Base-by-base conservation (phyloP, 805 yeast species). In the Saturnispora zaruensis region DNA sequence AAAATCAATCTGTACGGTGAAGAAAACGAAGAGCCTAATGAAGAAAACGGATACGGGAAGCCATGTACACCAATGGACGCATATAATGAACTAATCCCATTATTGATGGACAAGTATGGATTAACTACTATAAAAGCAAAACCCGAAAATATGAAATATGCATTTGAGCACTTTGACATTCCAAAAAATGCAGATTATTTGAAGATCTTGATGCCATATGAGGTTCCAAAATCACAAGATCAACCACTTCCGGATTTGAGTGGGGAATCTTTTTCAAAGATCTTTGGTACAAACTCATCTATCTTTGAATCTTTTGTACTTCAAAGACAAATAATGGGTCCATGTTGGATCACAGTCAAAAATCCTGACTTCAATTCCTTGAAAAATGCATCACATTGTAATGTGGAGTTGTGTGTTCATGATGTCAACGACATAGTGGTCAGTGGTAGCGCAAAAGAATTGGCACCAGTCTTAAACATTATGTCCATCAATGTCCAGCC, bases 311-410 rank as follows among this genome's bases (percentile, higher is more conserved):
- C 87, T 11, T 88, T 93, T 66, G 93, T 88, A 9, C 59, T 90
- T 24, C 87, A 83, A 64, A 75, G 86, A 57, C 82, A 84, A 57
- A 75, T 93, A 42, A 90, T 88, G 96, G 99, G 99, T 8, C 99
- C 99, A 3, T 89, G 98, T 64, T 93, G 99, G 99, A 70, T 93
- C 47, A 84, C 84, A 45, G 73, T 93, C 47, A 71, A 74, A 41
- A 74, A 77, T 46, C 84, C 82, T 45, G 81, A 82, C 53, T 84
- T 85, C 57, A 62, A 65, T 23, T 64, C 78, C 0, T 65, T 82
- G 38, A 75, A 73, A 47, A 83, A 81, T 59, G 74, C 85, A 2
- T 82, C 96, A 0, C 91, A 90, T 68, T 87, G 95, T 66, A 77
- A 78, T 50, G 74, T 86, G n/a, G 96, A 88, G 59, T 78, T 85